These are phyloP conservation scores for Tolypocladium tropicale DNA, from an alignment of 2,329 filamentous ascomycete genomes.

Conservation along the genomic window DNA sequence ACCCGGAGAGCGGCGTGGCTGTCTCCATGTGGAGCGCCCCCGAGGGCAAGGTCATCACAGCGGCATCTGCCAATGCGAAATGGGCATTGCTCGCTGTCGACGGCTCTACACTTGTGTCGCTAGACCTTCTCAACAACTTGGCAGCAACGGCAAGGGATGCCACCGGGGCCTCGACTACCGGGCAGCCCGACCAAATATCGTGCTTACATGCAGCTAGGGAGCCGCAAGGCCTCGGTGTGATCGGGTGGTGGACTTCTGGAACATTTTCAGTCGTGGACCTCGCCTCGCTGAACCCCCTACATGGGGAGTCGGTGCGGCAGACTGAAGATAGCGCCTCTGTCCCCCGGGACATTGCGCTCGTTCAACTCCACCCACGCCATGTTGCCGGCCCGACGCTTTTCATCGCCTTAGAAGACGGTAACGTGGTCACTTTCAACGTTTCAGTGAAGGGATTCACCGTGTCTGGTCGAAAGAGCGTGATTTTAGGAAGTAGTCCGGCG, in stretches of 20 bases:
- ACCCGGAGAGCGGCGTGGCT: conserved; percentile 45
- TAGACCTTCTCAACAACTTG: conserved; percentile 53
- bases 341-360: conserved; percentile 71
- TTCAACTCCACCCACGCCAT: conserved; percentile 59
- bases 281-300: conserved; percentile 52
- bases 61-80: conserved; percentile 62
- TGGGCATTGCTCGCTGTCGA: conserved; percentile 65
- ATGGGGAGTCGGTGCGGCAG: conserved; percentile 50
- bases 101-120: conserved; percentile 60
- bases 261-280: conserved; percentile 66
- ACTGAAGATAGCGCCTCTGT: conserved; percentile 63
- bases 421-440: conserved; percentile 74
- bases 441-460: conserved; percentile 51
- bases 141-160: conserved; percentile 50
- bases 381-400: conserved; percentile 62
- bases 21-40: conserved; percentile 47
- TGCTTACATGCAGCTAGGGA: conserved; percentile 67
- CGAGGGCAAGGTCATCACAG: conserved; percentile 54
- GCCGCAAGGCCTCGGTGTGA: conserved; percentile 57
- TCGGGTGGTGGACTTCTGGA: conserved; percentile 83
- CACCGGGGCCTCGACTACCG: conserved; percentile 31
- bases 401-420: conserved; percentile 85
- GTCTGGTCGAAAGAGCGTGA: conserved; percentile 66
- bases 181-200: conserved; percentile 59
- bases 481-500: conserved; percentile 78